phyloP scores from a whole-genome alignment of 2,329 filamentous ascomycete genomes.

The Aspergillaceae sp. region DNA sequence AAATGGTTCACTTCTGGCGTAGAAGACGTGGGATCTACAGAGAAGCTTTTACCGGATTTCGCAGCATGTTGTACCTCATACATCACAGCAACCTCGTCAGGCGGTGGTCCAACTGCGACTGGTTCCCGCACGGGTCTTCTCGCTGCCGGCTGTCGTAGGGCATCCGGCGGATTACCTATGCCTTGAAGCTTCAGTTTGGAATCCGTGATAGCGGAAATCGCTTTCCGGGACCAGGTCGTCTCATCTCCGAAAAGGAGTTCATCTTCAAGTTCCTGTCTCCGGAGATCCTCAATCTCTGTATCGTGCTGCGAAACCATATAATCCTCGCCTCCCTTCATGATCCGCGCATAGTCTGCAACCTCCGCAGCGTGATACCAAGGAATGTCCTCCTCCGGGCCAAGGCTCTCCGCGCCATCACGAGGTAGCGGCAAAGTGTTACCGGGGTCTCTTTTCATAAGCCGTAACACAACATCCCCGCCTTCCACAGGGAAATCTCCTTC shows the following conservation, averaged over 20 bases:
- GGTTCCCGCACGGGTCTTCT: conserved; percentile 41
- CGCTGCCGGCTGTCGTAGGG: conserved; percentile 43
- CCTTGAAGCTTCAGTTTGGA: conserved; percentile 66
- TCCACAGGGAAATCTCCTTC: conserved; percentile 71
- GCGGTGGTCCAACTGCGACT: conserved; percentile 41
- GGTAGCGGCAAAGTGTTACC: conserved; percentile 82
- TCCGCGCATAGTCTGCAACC: conserved; percentile 84
- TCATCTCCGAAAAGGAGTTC: conserved; percentile 88
- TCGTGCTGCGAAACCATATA: conserved; percentile 81
- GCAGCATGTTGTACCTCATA: conserved; percentile 42
- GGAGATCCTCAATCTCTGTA: conserved; percentile 64
- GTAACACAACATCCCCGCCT: conserved; percentile 80
- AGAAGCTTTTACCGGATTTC: conserved; percentile 36
- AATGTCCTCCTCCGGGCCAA: conserved; percentile 63
- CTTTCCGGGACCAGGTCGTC: conserved; percentile 83
- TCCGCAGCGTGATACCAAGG: conserved; percentile 95
- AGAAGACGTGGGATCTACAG: conserved; percentile 10
- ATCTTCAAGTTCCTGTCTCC: conserved; percentile 74
- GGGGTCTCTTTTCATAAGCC: conserved; percentile 71
- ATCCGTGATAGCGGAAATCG: conserved; percentile 63
- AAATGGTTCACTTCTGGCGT: conserved; percentile 15
- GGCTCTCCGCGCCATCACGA: conserved; percentile 64
- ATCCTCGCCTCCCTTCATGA: conserved; percentile 86
- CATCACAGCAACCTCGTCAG: conserved; percentile 44
- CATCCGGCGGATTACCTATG: conserved; percentile 56